Evolutionary conservation across 805 yeast genomes (phyloP).

Genomic region (Candida mattraensis): DNA sequence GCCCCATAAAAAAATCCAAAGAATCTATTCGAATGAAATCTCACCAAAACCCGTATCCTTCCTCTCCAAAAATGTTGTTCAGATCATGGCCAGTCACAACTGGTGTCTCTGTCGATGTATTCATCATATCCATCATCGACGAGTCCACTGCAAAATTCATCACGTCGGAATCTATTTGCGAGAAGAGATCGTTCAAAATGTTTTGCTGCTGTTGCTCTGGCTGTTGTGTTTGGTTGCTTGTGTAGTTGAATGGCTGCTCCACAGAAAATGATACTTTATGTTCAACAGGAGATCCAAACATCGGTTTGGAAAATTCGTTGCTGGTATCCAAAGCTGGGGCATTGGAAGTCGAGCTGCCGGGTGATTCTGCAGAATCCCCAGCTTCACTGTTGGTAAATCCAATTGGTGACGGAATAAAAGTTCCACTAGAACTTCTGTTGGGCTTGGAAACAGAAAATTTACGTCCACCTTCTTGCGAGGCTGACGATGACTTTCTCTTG

Average conservation of each 20-base stretch:
- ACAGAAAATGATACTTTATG: too few relatives aligned
- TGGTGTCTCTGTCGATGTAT: slow-evolving; percentile 1
- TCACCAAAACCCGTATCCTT: slow-evolving; percentile 32
- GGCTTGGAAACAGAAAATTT: background rate
- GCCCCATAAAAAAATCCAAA: too few relatives aligned
- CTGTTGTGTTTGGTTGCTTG: background rate
- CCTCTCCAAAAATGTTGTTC: slow-evolving; percentile 24
- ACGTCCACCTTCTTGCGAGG: too few relatives aligned
- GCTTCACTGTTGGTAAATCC: slow-evolving; percentile 27
- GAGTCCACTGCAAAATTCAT: slow-evolving; percentile 24
- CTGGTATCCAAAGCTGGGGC: too few relatives aligned
- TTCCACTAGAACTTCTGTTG: slow-evolving; percentile 11
- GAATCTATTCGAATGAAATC: background rate
- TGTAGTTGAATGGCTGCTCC: background rate
- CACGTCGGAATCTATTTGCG: slow-evolving; percentile 34
- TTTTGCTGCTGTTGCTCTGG: background rate
- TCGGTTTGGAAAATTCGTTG: too few relatives aligned
- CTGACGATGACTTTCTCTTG: slow-evolving; percentile 2
- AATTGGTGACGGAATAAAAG: slow-evolving; percentile 33
- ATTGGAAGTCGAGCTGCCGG: too few relatives aligned
- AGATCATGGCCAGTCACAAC: slow-evolving; percentile 12
- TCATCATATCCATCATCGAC: slow-evolving; percentile 14
- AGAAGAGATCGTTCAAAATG: slow-evolving; percentile 29
- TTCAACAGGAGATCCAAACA: too few relatives aligned
- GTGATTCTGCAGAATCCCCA: too few relatives aligned